Evolutionary conservation across 1,284 basidiomycete genomes (phyloP).

Genomic region (Marasmius fiardii): DNA sequence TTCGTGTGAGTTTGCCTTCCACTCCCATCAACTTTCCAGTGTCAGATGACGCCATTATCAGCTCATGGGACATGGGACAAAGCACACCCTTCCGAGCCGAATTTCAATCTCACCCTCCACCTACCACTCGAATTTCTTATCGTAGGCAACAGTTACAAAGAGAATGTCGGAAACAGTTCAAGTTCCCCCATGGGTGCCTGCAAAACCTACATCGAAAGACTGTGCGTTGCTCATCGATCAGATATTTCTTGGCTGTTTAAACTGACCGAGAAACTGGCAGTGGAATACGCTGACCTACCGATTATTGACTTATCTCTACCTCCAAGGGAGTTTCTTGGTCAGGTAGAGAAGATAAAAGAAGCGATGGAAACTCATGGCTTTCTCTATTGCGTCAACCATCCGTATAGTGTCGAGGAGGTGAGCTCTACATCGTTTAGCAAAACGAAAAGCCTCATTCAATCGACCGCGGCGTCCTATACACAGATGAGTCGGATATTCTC

Average conservation of each 20-base stretch:
- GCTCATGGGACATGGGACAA: too few relatives aligned
- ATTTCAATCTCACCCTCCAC: too few relatives aligned
- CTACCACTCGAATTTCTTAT: too few relatives aligned
- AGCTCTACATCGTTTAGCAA: too few relatives aligned
- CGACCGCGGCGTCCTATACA: not conserved
- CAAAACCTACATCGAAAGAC: slow-evolving; percentile 28
- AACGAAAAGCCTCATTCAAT: not conserved
- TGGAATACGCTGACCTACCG: slow-evolving; percentile 65
- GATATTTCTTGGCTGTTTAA: not conserved
- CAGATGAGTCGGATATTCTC: slow-evolving; percentile 56
- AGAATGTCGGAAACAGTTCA: slow-evolving; percentile 16
- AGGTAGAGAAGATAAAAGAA: slow-evolving; percentile 47
- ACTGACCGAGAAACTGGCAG: slow-evolving; percentile 26
- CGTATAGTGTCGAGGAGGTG: slow-evolving; percentile 43
- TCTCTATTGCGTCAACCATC: slow-evolving; percentile 61
- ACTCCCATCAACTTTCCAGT: too few relatives aligned
- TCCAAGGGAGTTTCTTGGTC: slow-evolving; percentile 38
- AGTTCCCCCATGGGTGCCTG: slow-evolving; percentile 33
- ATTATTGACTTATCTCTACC: slow-evolving; percentile 59
- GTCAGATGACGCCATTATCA: too few relatives aligned
- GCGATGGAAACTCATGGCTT: slow-evolving; percentile 62
- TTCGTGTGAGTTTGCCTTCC: too few relatives aligned
- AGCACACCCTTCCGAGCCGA: too few relatives aligned
- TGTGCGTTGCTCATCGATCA: slow-evolving; percentile 22
- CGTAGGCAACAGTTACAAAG: too few relatives aligned